Conservation (phyloP, 2,329 filamentous ascomycete genomes). For the Berkeleyomyces rouxiae region DNA sequence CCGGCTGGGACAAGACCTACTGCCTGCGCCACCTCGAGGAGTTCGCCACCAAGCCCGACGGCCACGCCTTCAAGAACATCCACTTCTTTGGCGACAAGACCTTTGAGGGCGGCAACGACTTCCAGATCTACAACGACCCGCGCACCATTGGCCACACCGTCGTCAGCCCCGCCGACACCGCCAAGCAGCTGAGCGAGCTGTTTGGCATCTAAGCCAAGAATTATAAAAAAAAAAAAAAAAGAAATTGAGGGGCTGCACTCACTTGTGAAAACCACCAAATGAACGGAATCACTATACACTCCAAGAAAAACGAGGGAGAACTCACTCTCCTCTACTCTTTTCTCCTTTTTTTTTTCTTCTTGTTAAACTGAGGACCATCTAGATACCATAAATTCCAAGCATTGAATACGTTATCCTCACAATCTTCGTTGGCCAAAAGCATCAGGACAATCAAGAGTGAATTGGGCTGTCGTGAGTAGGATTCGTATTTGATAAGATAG, state of each 20-base stretch:
- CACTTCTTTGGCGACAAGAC: conserved; percentile 99
- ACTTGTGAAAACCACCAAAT: not conserved
- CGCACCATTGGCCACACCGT: conserved; percentile 79
- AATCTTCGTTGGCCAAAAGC: no score
- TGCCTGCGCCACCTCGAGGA: conserved; percentile 75
- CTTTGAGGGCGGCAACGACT: conserved; percentile 80
- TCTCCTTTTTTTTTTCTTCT: not conserved
- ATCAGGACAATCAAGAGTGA: no score
- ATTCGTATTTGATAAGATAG: no score
- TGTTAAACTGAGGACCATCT: not conserved
- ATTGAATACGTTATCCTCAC: not conserved
- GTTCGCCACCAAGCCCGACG: conserved; percentile 53
- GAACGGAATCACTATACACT: no score
- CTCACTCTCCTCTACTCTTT: not conserved
- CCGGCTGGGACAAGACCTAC: conserved; percentile 98
- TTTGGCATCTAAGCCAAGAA: conserved; percentile 42
- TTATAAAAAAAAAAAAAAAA: not conserved
- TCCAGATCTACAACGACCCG: conserved; percentile 73
- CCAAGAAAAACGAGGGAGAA: not conserved
- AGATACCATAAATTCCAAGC: not conserved
- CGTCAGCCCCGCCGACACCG: conserved; percentile 65
- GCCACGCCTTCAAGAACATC: conserved; percentile 66
- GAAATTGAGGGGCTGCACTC: not conserved
- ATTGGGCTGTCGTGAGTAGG: no score
- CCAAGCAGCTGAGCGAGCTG: conserved; percentile 60